Evolutionary conservation across 345 rosid genomes (phyloP).

Genomic region (Gossypium arboreum): DNA sequence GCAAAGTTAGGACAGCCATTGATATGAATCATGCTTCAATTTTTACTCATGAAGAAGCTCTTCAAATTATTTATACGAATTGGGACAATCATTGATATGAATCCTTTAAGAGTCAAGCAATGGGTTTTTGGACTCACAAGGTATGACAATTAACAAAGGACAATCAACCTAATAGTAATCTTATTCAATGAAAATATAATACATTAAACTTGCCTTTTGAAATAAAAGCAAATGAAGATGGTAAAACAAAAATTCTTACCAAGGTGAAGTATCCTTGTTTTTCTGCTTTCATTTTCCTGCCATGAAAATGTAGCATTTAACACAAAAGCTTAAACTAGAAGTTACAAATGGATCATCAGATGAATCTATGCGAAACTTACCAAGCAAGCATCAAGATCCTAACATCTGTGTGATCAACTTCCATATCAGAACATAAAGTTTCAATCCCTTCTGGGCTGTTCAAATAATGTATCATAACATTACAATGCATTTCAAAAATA

Average conservation of each 20-base stretch:
- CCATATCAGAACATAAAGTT: slow-evolving; percentile 76
- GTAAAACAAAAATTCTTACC: slow-evolving; percentile 41
- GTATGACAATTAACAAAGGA: neutral
- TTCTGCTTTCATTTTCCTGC: slow-evolving; percentile 97
- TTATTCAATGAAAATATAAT: neutral
- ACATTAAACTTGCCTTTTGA: neutral
- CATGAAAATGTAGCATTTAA: neutral
- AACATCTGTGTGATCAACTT: slow-evolving; percentile 85
- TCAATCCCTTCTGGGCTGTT: slow-evolving; percentile 98
- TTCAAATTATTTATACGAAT: too few relatives aligned
- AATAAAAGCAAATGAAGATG: neutral
- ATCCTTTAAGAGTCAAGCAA: too few relatives aligned
- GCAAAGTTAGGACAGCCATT: too few relatives aligned
- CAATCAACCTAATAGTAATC: neutral
- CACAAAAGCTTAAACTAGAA: neutral
- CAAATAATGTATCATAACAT: slow-evolving; percentile 17
- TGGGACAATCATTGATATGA: too few relatives aligned
- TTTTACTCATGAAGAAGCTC: too few relatives aligned
- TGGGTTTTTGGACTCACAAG: too few relatives aligned
- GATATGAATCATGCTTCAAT: too few relatives aligned
- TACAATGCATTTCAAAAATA: slow-evolving; percentile 12
- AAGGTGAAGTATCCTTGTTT: slow-evolving; percentile 93
- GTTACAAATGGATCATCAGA: neutral
- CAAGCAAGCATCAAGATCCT: slow-evolving; percentile 98
- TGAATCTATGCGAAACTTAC: slow-evolving; percentile 36